Base-by-base conservation (phyloP, 768 basidiomycete species). In the Auriscalpium microsporum region DNA sequence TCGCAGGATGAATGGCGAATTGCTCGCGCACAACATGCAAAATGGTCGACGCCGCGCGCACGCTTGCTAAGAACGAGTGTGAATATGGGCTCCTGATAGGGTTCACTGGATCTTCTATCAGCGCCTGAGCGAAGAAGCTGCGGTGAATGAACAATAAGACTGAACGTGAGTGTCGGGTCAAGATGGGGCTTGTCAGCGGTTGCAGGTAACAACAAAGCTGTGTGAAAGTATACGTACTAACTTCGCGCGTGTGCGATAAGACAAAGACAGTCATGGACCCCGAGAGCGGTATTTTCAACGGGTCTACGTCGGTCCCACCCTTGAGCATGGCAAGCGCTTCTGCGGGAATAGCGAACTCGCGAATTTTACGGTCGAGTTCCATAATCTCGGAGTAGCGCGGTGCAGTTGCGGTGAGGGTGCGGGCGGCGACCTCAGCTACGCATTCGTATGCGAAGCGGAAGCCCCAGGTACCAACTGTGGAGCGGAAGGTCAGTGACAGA, bases 371-470 rank as follows among this genome's bases (percentile, higher is more conserved):
- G 62, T 83, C 81, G 7, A 83, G 64, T 8, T 75, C 77, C 45
- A 79, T 66, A 50, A 83, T 68, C 4, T 65, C 59, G 38, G 75
- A 71, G 59, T 83, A 83, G 28, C 75, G 78, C 0, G 86, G 86
- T 2, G 83, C 71, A 57, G 85, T 81, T 0, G 85, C 78, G 0
- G 81, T 82, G 35, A 87, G 68, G 0, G 85, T 86, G 11, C 78
- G 76, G 6, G 78, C 67, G 0, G 80, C 77, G 4, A 88, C 81
- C 7, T 84, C 82, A 1, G 85, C 76, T 2, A 86, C 79, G 56
- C 80, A 81, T 61, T 88, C 82, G 3, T 75, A 68, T 0, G 85
- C 79, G 63, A 88, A 90, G 9, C 78, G 78, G 63, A 75, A 83
- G 52, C 73, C 72, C 85, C 84, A 88, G 3, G 72, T 65, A 46